A percentile compares a stretch with the other conserved stretches of the same genome.
Evolutionary conservation across 129 eudicot genomes (phyloP).

Genomic region (Saussurea involucrata): DNA sequence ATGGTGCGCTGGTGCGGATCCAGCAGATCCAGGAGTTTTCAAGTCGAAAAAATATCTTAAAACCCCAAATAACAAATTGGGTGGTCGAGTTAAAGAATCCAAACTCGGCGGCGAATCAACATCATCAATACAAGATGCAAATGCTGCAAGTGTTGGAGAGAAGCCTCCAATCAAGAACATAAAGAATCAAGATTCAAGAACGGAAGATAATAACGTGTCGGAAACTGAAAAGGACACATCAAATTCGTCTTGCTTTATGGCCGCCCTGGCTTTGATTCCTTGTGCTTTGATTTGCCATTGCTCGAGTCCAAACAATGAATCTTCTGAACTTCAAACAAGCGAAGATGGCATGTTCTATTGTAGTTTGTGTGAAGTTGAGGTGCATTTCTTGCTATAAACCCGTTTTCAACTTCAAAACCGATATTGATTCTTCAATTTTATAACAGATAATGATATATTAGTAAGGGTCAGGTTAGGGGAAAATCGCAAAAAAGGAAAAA

Average conservation of each 20-base stretch:
- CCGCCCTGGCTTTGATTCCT: slow-evolving; percentile 51
- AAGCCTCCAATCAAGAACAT: slow-evolving; percentile 31
- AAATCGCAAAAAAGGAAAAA: no score
- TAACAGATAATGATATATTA: not conserved
- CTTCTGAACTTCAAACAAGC: slow-evolving; percentile 67
- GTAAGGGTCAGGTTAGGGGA: no score
- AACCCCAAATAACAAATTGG: slow-evolving; percentile 37
- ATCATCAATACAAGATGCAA: slow-evolving; percentile 60
- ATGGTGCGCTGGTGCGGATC: slow-evolving; percentile 99
- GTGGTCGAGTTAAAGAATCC: slow-evolving; percentile 38
- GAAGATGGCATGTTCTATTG: slow-evolving; percentile 99
- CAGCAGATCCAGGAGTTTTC: slow-evolving; percentile 97
- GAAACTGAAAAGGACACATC: slow-evolving; percentile 35
- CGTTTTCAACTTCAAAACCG: not conserved
- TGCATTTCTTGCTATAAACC: slow-evolving; percentile 16
- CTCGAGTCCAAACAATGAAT: slow-evolving; percentile 45
- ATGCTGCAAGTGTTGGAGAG: slow-evolving; percentile 42
- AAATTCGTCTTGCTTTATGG: slow-evolving; percentile 25
- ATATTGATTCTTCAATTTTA: not conserved
- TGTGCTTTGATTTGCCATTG: slow-evolving; percentile 62
- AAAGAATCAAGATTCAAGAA: slow-evolving; percentile 36
- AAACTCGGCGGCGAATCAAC: slow-evolving; percentile 67
- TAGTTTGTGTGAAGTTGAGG: slow-evolving; percentile 99
- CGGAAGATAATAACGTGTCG: slow-evolving; percentile 36
- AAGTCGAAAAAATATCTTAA: slow-evolving; percentile 83